phyloP scores from a whole-genome alignment of 129 eudicot genomes.

The Pittosporum tobira region DNA sequence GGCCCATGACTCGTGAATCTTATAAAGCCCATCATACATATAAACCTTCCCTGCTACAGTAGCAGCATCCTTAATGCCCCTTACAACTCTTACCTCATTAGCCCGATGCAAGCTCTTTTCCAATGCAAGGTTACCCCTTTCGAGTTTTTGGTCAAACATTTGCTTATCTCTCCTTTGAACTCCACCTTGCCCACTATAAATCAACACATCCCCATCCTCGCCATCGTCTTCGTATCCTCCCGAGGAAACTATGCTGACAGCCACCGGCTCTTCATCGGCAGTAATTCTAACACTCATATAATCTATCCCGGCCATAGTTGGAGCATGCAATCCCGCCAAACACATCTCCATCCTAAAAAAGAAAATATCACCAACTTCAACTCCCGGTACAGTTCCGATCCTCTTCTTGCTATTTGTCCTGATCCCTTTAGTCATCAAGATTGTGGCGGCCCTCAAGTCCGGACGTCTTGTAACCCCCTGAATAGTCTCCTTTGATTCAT shows the following conservation, averaged over 20 bases:
- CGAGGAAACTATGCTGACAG: slow-evolving; percentile 80
- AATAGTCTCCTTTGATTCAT: slow-evolving; percentile 27
- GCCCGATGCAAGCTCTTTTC: slow-evolving; percentile 79
- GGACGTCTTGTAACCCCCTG: slow-evolving; percentile 41
- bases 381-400: slow-evolving; percentile 75
- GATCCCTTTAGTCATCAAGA: slow-evolving; percentile 51
- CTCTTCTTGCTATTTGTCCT: slow-evolving; percentile 59
- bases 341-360: slow-evolving; percentile 84
- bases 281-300: slow-evolving; percentile 56
- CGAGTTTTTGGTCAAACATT: slow-evolving; percentile 60
- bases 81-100: slow-evolving; percentile 72
- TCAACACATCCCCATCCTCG: slow-evolving; percentile 59
- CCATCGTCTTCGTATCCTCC: slow-evolving; percentile 96
- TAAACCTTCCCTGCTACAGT: slow-evolving; percentile 58
- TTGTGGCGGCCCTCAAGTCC: slow-evolving; percentile 46
- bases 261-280: slow-evolving; percentile 66
- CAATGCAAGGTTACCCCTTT: slow-evolving; percentile 84
- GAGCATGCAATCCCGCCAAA: slow-evolving; percentile 74
- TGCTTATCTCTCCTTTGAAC: slow-evolving; percentile 50
- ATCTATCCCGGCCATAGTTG: slow-evolving; percentile 91
- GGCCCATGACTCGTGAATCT: slow-evolving; percentile 70
- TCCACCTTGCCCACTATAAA: slow-evolving; percentile 95
- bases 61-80: slow-evolving; percentile 58
- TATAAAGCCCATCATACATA: slow-evolving; percentile 82
- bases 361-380: slow-evolving; percentile 84